Evolutionary conservation across 1,284 basidiomycete species (phyloP).

Genomic region (Trichosporon ovoides): DNA sequence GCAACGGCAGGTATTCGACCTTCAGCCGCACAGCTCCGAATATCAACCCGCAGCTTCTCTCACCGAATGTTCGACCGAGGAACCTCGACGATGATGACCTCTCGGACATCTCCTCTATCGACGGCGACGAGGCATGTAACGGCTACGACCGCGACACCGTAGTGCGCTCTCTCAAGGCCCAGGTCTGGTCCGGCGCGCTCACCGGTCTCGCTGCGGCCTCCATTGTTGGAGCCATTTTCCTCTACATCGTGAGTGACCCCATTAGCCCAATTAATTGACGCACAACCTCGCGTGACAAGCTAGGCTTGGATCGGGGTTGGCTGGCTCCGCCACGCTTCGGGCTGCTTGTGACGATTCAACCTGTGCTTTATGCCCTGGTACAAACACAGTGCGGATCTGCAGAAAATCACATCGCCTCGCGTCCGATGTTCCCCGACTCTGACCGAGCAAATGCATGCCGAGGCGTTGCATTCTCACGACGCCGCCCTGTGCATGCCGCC

Average conservation of each 20-base stretch:
- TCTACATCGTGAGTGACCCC: conserved; percentile 43
- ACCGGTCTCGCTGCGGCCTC: conserved; percentile 66
- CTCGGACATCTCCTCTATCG: background rate
- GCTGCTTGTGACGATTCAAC: no score
- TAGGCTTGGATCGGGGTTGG: no score
- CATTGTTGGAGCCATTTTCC: conserved; percentile 55
- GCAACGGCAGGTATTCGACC: conserved; percentile 11
- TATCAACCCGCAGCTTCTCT: conserved; percentile 18
- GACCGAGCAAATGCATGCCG: no score
- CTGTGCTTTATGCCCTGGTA: no score
- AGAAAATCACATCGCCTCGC: background rate
- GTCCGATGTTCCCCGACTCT: no score
- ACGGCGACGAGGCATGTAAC: background rate
- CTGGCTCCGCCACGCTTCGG: no score
- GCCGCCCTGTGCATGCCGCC: no score
- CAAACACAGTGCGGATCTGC: no score
- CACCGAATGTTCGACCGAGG: conserved; percentile 8
- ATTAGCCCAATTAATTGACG: no score
- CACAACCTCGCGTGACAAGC: no score
- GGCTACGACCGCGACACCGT: conserved; percentile 14
- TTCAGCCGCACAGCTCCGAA: conserved; percentile 9
- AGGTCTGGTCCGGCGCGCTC: conserved; percentile 69
- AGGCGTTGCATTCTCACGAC: no score
- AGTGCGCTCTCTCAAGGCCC: conserved; percentile 29
- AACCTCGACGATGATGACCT: conserved; percentile 16